Percentiles rank a stretch among this genome's conserved stretches.
Conservation (phyloP, 2,329 filamentous ascomycete genomes). For the Nothophoma quercina region DNA sequence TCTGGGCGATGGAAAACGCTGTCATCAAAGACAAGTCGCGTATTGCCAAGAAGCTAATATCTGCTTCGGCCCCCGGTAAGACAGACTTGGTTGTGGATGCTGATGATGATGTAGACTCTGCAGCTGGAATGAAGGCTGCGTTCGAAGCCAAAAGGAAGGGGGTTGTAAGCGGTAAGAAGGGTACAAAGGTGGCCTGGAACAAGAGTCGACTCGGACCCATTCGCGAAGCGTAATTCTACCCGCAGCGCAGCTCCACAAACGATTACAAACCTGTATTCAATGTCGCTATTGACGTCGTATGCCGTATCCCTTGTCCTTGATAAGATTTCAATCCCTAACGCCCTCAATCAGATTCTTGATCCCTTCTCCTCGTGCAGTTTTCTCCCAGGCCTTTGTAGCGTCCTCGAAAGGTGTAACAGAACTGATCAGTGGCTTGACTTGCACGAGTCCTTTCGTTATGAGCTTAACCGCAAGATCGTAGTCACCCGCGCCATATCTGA, state of each 20-base stretch:
- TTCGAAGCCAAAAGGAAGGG: no score
- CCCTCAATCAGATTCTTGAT: constrained; percentile 47
- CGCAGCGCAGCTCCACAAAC: no score
- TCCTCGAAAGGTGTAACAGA: constrained; percentile 39
- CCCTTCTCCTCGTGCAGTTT: constrained; percentile 40
- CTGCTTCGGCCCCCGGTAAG: background rate
- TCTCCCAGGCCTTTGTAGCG: constrained; percentile 42
- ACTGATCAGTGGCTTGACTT: constrained; percentile 41
- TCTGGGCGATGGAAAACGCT: background rate
- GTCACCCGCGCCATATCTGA: constrained; percentile 43
- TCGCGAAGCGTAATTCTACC: no score
- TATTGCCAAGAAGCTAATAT: background rate
- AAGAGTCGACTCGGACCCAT: no score
- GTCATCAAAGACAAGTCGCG: background rate
- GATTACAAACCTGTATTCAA: no score
- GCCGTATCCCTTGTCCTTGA: no score
- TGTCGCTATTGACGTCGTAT: no score
- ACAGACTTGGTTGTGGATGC: no score
- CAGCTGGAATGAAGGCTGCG: no score
- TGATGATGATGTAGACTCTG: background rate
- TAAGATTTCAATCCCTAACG: constrained; percentile 27
- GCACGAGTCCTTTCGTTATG: constrained; percentile 29
- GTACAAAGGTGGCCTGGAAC: no score
- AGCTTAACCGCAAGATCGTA: constrained; percentile 42
- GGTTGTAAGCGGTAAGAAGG: no score